Conservation (phyloP, 2,329 filamentous ascomycete genomes). For the Exophiala alcalophila region DNA sequence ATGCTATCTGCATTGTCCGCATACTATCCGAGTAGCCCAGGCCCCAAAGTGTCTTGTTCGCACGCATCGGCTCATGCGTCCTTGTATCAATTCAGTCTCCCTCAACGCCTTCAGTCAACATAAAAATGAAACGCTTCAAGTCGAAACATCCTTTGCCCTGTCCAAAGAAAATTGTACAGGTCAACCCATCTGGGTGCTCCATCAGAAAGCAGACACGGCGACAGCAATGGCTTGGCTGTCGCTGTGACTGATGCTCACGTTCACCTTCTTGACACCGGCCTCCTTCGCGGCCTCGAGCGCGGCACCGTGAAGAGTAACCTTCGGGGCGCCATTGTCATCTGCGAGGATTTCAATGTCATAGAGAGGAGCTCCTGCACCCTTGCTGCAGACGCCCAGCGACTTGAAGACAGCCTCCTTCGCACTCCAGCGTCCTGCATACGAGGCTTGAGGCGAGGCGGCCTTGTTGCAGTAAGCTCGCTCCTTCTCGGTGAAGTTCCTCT, state of each 20-base stretch:
- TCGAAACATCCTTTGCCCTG: constrained; percentile 1
- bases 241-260: constrained; percentile 92
- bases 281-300: constrained; percentile 79
- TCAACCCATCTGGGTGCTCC: not conserved
- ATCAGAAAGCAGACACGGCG: constrained; percentile 75
- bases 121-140: no score
- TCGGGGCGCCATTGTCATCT: constrained; percentile 76
- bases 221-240: constrained; percentile 93
- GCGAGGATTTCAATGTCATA: constrained; percentile 92
- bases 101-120: no score
- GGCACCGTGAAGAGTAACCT: constrained; percentile 83
- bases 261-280: constrained; percentile 83
- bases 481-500: constrained; percentile 84
- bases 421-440: constrained; percentile 92
- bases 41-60: no score
- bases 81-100: no score
- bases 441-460: constrained; percentile 76
- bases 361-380: constrained; percentile 83
- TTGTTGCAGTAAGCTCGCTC: constrained; percentile 86
- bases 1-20: no score
- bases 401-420: constrained; percentile 99
- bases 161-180: constrained; percentile 6
- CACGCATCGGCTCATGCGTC: no score
- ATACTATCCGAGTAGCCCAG: no score
- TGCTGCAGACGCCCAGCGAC: constrained; percentile 80